Base-by-base conservation (phyloP, 257 asterid species). In the Mentha longifolia region DNA sequence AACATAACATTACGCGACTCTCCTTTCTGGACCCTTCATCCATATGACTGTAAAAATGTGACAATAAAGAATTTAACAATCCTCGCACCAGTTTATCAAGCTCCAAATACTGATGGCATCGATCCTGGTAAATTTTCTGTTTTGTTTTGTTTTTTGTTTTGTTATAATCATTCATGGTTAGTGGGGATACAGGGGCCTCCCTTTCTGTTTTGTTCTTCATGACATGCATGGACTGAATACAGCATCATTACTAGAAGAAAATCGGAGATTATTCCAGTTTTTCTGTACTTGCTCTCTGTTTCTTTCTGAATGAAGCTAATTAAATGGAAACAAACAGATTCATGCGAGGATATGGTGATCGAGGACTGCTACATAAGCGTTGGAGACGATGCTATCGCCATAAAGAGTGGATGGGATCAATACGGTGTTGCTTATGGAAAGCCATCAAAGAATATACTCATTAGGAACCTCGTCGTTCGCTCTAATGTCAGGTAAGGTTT, bases 401-500 rank as follows among this genome's bases (percentile, higher is more conserved):
- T 95, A 76, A 92, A 95, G 88, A 95, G 99, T 68, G 99, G 99
- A 54, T 95, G 99, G 99, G 99, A 95, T 85, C 98, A 89, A 59
- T 95, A 85, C 33, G 99, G 99, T 31, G 82, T 83, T 67, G 61
- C 87, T 16, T 95, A 95, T 76, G 97, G 84, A 66, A 76, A 83
- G 12, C 98, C 99, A 9, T 92, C 97, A 11, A 85, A 13, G 78
- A 89, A 88, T 81, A 92, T 92, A 75, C 89, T 89, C 72, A 81
- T 95, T 14, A 85, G 88, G 69, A 89, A 92, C 84, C 88, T 95
- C 16, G 86, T 95, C 0, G 91, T 92, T 72, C 98, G 96, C 74
- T 95, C 99, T 33, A 88, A 88, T 85, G 94, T 95, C 85, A 95
- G 99, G 98, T 94, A 25, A 77, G 87, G 41, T 57, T 51, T 17